Conservation (phyloP, 805 yeast species). For the Pichia cephalocereana region DNA sequence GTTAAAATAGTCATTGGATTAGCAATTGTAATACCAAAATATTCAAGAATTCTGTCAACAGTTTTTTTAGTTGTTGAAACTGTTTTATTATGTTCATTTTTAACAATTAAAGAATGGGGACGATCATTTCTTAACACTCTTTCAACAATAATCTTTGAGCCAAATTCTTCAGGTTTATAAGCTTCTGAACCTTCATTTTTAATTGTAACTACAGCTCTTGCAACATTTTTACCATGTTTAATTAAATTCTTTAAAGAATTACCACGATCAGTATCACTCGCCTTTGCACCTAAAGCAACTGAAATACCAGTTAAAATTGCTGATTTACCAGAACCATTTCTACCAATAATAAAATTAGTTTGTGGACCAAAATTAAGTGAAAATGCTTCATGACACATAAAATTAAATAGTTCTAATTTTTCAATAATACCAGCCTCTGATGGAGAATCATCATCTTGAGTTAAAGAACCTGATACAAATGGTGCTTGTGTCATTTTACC, state of each 20-base stretch:
- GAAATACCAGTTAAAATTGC: constrained; percentile 83
- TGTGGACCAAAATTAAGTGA: constrained; percentile 67
- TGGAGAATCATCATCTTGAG: constrained; percentile 20
- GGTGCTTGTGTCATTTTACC: constrained; percentile 19
- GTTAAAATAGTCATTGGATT: constrained; percentile 90
- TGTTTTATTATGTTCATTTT: constrained; percentile 39
- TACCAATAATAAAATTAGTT: constrained; percentile 79
- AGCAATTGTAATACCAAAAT: constrained; percentile 69
- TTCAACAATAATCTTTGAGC: constrained; percentile 60
- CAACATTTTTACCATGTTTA: constrained; percentile 63
- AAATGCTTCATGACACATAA: constrained; percentile 86
- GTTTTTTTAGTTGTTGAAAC: constrained; percentile 56
- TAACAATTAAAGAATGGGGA: constrained; percentile 43
- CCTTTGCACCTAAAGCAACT: constrained; percentile 82
- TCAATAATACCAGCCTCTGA: constrained; percentile 61
- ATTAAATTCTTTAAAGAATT: constrained; percentile 59
- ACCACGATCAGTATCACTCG: constrained; percentile 82
- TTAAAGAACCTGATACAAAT: not conserved
- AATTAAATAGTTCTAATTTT: constrained; percentile 55
- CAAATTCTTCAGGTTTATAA: constrained; percentile 55
- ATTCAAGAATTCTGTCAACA: constrained; percentile 57
- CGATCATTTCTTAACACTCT: constrained; percentile 52
- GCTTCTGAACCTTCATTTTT: constrained; percentile 60
- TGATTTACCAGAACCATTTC: constrained; percentile 87
- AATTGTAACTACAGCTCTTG: constrained; percentile 57